Conservation (phyloP, 805 yeast genomes). For the Dipodascus geniculatus region DNA sequence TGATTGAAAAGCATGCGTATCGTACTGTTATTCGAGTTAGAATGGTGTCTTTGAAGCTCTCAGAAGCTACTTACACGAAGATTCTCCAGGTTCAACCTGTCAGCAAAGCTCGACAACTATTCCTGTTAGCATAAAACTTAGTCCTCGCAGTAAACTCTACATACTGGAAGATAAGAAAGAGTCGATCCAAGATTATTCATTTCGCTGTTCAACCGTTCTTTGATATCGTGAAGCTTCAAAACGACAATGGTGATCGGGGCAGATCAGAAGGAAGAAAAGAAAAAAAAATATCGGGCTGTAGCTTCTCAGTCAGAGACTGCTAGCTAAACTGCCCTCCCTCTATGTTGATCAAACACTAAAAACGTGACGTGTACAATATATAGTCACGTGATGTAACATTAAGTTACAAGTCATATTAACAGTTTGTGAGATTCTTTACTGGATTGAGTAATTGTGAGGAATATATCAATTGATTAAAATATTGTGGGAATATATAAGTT, state of each 20-base stretch:
- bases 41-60: conserved; percentile 7
- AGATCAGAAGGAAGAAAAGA: not conserved
- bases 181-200: conserved; percentile 14
- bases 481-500: no score
- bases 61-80: conserved; percentile 26
- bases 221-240: not conserved
- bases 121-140: not conserved
- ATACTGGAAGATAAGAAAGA: conserved; percentile 9
- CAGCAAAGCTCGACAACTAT: conserved; percentile 32
- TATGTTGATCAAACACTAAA: not conserved
- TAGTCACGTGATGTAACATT: not conserved
- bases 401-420: not conserved
- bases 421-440: not conserved
- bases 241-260: not conserved
- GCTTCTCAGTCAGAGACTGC: not conserved
- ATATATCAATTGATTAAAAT: no score
- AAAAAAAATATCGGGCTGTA: not conserved
- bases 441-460: no score
- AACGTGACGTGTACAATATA: conserved; percentile 1
- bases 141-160: conserved; percentile 1
- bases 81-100: conserved; percentile 39
- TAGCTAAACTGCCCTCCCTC: not conserved
- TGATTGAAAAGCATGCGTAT: conserved; percentile 40
- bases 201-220: not conserved
- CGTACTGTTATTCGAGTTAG: conserved; percentile 26